Evolutionary conservation across 257 asterid genomes (phyloP), one percentile per base, ranked within the genome.

Genomic region (Hygrophila difformis): DNA sequence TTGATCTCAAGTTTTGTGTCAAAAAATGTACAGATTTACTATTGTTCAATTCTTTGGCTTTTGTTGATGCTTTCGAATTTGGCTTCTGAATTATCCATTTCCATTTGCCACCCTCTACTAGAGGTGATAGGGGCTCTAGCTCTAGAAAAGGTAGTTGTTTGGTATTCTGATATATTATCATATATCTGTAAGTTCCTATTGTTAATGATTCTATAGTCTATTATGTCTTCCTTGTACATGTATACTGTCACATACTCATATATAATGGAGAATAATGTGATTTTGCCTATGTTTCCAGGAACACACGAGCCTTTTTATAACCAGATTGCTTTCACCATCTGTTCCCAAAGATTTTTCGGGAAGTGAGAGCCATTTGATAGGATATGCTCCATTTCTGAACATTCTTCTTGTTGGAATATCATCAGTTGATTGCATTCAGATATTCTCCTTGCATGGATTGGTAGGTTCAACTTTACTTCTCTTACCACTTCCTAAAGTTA

Each of bases 391-490:
- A 56, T 70, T 82, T 66, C 65, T 91, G 80, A 82, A 91, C 63
- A 85, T 82, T 72, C 68, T 91, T 54, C 92, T 83, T 59, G 66
- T 78, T 6, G 98, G 95, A 63, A 70, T 91, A 66, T 77, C 96
- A 48, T 60, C 86, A 34, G 29, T 91, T 12, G 96, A 91, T 51
- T 59, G 82, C 47, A 49, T 82, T 47, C 95, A 86, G 74, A 86
- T 82, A 28, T 82, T 91, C 60, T 91, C 96, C 50, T 74, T 81
- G 51, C 96, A 85, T 52, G 98, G 98, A 60, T 69, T 86, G 98
- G 98, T 91, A 78, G 62, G 94, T 82, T 64, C 73, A 65, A 43
- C 60, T 53, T 70, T 40, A 33, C 37, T 33, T 4, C 37, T 2
- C 29, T 2, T 24, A 24, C 7, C 5, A n/a, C n/a, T n/a, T n/a